A percentile compares a stretch with the other conserved stretches of the same genome.
Conservation (phyloP, 495 filamentous ascomycete species). For the Hypoxylon lienhwacheense region DNA sequence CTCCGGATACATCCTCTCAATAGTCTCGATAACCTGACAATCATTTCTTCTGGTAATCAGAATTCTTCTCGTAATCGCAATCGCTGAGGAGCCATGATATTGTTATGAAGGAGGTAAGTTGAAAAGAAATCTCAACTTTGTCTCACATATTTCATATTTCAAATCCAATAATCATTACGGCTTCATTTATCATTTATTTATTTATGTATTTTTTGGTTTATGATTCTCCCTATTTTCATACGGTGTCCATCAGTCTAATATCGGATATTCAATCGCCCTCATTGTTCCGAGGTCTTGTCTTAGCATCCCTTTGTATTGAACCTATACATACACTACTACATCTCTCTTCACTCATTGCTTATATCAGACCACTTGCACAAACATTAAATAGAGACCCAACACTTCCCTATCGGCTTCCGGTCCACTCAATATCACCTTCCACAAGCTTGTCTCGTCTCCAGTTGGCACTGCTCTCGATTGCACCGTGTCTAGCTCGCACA, state of each 20-base stretch:
- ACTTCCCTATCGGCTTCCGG: background rate
- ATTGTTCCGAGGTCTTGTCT: slow-evolving; percentile 13
- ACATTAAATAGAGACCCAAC: no score
- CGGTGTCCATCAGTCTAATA: slow-evolving; percentile 2
- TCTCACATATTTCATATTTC: background rate
- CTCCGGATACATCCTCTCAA: background rate
- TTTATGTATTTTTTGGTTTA: background rate
- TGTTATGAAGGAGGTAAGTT: slow-evolving; percentile 25
- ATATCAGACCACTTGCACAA: no score
- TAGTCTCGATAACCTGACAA: no score
- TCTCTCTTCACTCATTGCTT: background rate
- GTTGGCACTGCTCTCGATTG: slow-evolving; percentile 10
- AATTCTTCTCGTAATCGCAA: slow-evolving; percentile 1
- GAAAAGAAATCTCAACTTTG: background rate
- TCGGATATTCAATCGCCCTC: background rate
- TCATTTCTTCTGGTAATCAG: no score
- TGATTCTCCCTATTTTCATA: background rate
- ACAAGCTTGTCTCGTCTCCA: slow-evolving; percentile 1
- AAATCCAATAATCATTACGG: background rate
- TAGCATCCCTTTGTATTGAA: slow-evolving; percentile 25
- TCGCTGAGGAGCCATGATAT: background rate
- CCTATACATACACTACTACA: background rate
- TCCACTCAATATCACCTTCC: slow-evolving; percentile 18
- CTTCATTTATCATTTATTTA: background rate
- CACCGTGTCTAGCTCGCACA: slow-evolving; percentile 2